Percentiles rank a stretch among this genome's conserved stretches.
phyloP scores from a whole-genome alignment of 768 basidiomycete genomes.

The Gloeostereum incarnatum region DNA sequence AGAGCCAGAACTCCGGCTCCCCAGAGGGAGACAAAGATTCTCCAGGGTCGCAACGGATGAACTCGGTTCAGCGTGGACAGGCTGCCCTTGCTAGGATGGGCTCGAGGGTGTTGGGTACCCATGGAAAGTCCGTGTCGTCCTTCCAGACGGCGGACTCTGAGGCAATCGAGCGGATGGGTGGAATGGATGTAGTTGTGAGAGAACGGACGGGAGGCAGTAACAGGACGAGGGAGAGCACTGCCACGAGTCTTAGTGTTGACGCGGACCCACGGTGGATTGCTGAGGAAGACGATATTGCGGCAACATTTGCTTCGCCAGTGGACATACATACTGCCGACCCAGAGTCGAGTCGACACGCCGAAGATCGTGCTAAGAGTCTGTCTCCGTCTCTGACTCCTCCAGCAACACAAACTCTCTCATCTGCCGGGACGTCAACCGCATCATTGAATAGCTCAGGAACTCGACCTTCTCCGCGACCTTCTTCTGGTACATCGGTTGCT shows the following conservation, averaged over 20 bases:
- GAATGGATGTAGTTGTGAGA: conserved; percentile 65
- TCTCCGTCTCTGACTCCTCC: conserved; percentile 7
- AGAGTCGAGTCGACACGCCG: too few relatives aligned
- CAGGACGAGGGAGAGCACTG: conserved; percentile 7
- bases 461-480: conserved; percentile 10
- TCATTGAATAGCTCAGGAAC: conserved; percentile 1
- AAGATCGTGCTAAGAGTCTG: conserved; percentile 8
- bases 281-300: conserved; percentile 3
- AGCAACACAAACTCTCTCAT: background rate
- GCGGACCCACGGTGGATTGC: conserved; percentile 3
- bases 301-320: conserved; percentile 5
- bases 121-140: conserved; percentile 46
- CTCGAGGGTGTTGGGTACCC: conserved; percentile 21
- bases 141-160: conserved; percentile 60
- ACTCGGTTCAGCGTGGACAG: conserved; percentile 6
- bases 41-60: conserved; percentile 8
- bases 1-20: conserved; percentile 28
- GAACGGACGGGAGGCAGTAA: conserved; percentile 16
- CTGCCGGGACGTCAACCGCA: conserved; percentile 5
- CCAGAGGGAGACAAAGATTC: conserved; percentile 10
- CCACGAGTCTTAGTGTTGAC: conserved; percentile 5
- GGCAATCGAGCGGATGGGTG: conserved; percentile 53
- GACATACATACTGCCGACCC: conserved; percentile 6
- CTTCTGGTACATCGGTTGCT: conserved; percentile 27
- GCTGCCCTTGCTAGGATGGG: conserved; percentile 1